Evolutionary conservation across 1,139 yeast species (phyloP), one percentile per base, ranked within the genome.

Genomic region (Pichia sp.): DNA sequence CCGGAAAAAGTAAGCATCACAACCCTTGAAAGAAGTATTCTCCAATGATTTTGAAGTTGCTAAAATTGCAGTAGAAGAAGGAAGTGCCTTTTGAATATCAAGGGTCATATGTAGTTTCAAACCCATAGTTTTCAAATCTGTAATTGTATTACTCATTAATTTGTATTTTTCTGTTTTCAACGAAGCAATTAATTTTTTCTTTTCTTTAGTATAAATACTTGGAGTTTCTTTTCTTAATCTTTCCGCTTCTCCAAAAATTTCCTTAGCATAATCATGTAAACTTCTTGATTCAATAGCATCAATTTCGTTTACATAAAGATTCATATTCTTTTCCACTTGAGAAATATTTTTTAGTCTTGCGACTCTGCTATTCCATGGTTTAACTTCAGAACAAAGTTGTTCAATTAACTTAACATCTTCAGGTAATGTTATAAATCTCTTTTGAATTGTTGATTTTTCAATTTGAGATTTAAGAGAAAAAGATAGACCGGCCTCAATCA

Each of bases 91-190:
- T 43, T 77, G 73, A 23, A 82, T 76, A 52, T 85, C 90, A 6
- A 82, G 72, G 48, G 82, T 78, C 36, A 81, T 72, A 35, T 76
- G 76, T 4, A 82, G 69, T 55, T 78, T 84, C 54, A 92, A 64
- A 1, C 98, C 98, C 58, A 86, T 76, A 50, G 80, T 68, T 59
- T 80, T 77, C 44, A 90, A 66, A 53, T 86, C 94, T 51, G 80
- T 78, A 50, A 92, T 64, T 0, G 90, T 76, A 49, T 83, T 87
- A 64, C 94, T 84, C 48, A 92, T 67, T 11, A 87, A 65, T 54
- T 83, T 85, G 51, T 82, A 72, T 66, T 92, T 94, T 57, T 87
- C 94, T 35, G 82, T 74, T 57, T 83, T 86, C 61, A 94, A 69
- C 4, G 89, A 74, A 2, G 92, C 82, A 31, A 89, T 70, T 1